phyloP scores from a whole-genome alignment of 1,139 yeast species.

The Geotrichum candidum region DNA sequence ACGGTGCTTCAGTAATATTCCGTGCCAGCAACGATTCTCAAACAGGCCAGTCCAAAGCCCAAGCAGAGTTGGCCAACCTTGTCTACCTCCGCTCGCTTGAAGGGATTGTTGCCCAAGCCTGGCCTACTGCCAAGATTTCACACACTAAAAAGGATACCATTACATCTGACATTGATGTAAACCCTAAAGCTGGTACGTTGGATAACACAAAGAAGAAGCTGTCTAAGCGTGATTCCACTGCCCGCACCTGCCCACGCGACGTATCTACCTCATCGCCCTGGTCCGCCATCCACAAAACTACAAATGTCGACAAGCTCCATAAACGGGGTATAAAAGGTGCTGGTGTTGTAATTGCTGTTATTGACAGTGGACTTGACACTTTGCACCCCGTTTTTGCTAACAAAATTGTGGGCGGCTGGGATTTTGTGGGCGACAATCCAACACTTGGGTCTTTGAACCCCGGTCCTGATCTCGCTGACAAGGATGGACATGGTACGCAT shows the following conservation, averaged over 20 bases:
- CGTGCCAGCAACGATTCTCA: background rate
- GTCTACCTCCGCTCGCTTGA: background rate
- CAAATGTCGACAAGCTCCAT: conserved; percentile 22
- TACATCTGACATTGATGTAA: background rate
- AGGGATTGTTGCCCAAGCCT: background rate
- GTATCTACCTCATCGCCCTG: conserved; percentile 6
- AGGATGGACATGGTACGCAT: conserved; percentile 54
- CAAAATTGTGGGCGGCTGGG: conserved; percentile 20
- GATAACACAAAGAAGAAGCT: background rate
- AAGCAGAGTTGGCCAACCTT: background rate
- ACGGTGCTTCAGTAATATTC: conserved; percentile 14
- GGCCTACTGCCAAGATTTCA: conserved; percentile 1
- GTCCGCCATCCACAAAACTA: conserved; percentile 17
- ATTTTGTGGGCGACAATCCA: conserved; percentile 18
- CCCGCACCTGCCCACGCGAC: background rate
- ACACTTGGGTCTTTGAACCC: conserved; percentile 3
- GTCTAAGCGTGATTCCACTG: background rate
- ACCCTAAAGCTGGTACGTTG: background rate
- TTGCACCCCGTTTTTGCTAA: conserved; percentile 15
- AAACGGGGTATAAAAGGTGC: conserved; percentile 20
- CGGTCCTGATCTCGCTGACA: conserved; percentile 19
- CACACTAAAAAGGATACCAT: background rate
- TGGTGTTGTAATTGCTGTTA: conserved; percentile 20
- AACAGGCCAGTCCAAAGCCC: background rate
- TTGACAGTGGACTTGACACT: conserved; percentile 24